Base-by-base conservation (phyloP, 2,329 filamentous ascomycete genomes). In the Colletotrichum aenigma region DNA sequence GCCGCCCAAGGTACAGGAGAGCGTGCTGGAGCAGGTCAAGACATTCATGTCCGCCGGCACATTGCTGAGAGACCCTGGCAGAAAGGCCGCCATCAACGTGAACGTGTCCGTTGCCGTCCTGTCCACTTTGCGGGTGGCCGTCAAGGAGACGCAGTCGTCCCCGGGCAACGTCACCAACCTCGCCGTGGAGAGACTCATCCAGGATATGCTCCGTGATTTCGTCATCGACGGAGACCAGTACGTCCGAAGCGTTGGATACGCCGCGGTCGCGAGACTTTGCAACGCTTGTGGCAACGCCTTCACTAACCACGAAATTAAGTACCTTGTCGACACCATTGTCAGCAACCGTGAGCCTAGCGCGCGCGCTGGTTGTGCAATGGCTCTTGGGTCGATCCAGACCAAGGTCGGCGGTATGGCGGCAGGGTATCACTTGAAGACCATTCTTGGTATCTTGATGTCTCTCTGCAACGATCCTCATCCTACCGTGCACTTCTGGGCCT, bases 361-460 rank as follows among this genome's bases (percentile, higher is more conserved):
- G 48, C 93, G 97, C 82, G 96, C 97, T 60, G 97, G 97, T 13
- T 99, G 96, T 84, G 97, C 97, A 18, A 95, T 97, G 88, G 96
- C 97, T 15, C 87, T 99, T 34, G 97, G 97, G 10, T 94, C 94
- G 72, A 98, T 99, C 67, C 96, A 99, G 85, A 94, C 95, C 21
- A 96, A 98, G 83, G 94, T 99, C 38, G 97, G 97, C 73, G 96
- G 97, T 72, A 98, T 99, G 96, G 97, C 97, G 69, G 97, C 97
- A 70, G 96, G 96, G 5, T 96, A 97, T 80, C 97, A 99, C 83
- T 89, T 99, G 66, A 98, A 98, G 87, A 98, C 96, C 2, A 98
- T 99, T 66, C 91, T 98, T n/a, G 94, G 96, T 21, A 97, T 99
- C 52, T 87, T 99, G n/a, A 98, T 98, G 94, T 98, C 97, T 9